Evolutionary conservation across 768 basidiomycete genomes (phyloP).

Genomic region (Kwoniella pini): DNA sequence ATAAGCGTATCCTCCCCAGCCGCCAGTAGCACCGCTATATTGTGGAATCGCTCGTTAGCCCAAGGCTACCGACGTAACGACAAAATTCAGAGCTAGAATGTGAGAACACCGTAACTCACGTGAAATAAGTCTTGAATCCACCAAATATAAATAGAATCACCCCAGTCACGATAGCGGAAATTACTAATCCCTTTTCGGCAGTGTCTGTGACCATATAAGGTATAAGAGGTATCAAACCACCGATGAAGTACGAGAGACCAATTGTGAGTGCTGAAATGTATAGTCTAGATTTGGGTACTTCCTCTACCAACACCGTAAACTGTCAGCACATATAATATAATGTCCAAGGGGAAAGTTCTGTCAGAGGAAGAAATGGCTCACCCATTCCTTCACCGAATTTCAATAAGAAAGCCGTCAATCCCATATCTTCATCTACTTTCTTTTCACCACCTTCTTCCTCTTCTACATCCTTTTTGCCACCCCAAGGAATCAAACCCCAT

Average conservation of each 20-base stretch:
- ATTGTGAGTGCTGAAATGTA: slow-evolving; percentile 93
- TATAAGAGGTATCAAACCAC: slow-evolving; percentile 86
- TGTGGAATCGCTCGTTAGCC: too few species aligned
- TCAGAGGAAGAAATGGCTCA: slow-evolving; percentile 55
- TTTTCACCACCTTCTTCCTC: slow-evolving; percentile 63
- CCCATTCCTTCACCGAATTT: slow-evolving; percentile 94
- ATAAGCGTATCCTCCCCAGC: slow-evolving; percentile 71
- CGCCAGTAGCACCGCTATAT: slow-evolving; percentile 57
- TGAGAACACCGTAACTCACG: slow-evolving; percentile 47
- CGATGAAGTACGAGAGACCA: slow-evolving; percentile 88
- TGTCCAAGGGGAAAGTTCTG: too few species aligned
- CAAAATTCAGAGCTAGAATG: background rate
- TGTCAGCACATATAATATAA: background rate
- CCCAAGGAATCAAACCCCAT: slow-evolving; percentile 27
- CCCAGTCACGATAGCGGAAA: slow-evolving; percentile 73
- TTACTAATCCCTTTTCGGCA: slow-evolving; percentile 61
- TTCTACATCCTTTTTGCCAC: slow-evolving; percentile 52
- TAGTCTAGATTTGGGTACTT: slow-evolving; percentile 77
- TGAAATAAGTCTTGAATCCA: slow-evolving; percentile 81
- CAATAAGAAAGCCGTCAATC: slow-evolving; percentile 87
- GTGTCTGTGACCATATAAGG: slow-evolving; percentile 85
- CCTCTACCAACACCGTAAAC: slow-evolving; percentile 61
- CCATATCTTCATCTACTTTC: slow-evolving; percentile 74
- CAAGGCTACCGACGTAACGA: background rate
- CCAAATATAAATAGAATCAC: slow-evolving; percentile 86